phyloP scores from a whole-genome alignment of 805 yeast species.

The Saccharomycopsis malanga region DNA sequence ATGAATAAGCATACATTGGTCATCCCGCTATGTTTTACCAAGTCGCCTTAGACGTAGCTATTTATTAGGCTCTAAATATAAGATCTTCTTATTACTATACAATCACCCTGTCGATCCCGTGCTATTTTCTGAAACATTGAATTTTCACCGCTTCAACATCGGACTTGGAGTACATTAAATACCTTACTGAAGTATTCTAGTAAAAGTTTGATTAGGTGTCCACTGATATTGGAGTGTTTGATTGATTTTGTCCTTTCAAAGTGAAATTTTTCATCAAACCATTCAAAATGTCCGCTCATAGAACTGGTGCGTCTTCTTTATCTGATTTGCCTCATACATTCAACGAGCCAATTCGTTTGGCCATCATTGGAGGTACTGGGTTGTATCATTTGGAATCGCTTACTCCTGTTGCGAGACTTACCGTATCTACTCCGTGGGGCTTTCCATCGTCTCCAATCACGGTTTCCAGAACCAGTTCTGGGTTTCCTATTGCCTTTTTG shows the following conservation, averaged over 20 bases:
- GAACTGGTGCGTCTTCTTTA: background rate
- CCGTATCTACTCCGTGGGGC: slow-evolving; percentile 95
- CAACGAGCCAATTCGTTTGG: slow-evolving; percentile 66
- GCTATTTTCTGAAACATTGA: too few species aligned
- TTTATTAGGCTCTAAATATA: too few species aligned
- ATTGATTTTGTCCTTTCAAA: background rate
- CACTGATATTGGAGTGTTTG: background rate
- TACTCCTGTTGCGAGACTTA: slow-evolving; percentile 76
- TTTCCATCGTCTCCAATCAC: slow-evolving; percentile 91
- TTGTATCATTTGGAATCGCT: slow-evolving; percentile 77
- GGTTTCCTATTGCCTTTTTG: slow-evolving; percentile 85
- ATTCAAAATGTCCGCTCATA: background rate
- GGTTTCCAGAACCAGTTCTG: slow-evolving; percentile 66
- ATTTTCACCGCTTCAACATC: too few species aligned
- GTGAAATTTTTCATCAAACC: background rate
- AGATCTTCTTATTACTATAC: too few species aligned
- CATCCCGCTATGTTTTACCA: too few species aligned
- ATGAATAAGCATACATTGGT: too few species aligned
- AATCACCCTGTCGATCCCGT: too few species aligned
- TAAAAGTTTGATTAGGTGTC: too few species aligned
- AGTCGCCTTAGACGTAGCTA: too few species aligned
- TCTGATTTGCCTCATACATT: slow-evolving; percentile 44
- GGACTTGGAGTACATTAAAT: too few species aligned
- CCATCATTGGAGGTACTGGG: slow-evolving; percentile 98
- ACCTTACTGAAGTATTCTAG: too few species aligned